Evolutionary conservation across 2,329 filamentous ascomycete genomes (phyloP), one percentile per base, ranked within the genome.

Genomic region (Aspergillus neoniger): DNA sequence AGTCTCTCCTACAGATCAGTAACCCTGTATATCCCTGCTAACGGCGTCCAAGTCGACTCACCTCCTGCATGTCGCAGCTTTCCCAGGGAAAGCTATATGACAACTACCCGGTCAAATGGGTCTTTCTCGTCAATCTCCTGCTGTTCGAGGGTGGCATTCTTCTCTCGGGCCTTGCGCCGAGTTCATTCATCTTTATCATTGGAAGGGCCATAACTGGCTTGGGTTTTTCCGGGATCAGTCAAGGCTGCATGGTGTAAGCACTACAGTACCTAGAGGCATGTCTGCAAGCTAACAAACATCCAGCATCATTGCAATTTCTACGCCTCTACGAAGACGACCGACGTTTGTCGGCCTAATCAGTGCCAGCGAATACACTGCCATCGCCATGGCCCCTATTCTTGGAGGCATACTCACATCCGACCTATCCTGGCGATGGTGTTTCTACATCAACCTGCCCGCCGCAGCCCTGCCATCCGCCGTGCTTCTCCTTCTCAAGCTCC

Each of bases 311-410:
- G 50, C 50, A 14, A 53, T 39, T 10, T 53, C 50, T 32, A 53
- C 50, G 2, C 50, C 50, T 0, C 12, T 53, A 2, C 50, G 15
- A 25, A 39, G 28, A 39, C 32, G 32, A 23, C 30, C 50, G n/a
- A 17, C 50, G 17, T 53, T 23, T 12, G 30, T 53, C 14, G 50
- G 50, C 32, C 3, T 53, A 4, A 53, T 53, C 50, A 53, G 50
- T 6, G 50, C 50, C 50, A 38, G 50, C 50, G 50, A 53, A 25
- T 53, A 53, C 50, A 53, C 50, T 4, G 50, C 50, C 30, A 53
- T 53, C 23, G 50, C 50, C 1, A 14, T 39, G 9, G 50, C 50
- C 14, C 50, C 50, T 15, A 53, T 53, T 14, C 30, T 53, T 0
- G 50, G 50, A 39, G 50, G 50, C 5, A 32, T 19, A 8, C 36